These are phyloP conservation scores for Solanum medicagineum DNA, from an alignment of 257 asterid species.

Conservation along the genomic window DNA sequence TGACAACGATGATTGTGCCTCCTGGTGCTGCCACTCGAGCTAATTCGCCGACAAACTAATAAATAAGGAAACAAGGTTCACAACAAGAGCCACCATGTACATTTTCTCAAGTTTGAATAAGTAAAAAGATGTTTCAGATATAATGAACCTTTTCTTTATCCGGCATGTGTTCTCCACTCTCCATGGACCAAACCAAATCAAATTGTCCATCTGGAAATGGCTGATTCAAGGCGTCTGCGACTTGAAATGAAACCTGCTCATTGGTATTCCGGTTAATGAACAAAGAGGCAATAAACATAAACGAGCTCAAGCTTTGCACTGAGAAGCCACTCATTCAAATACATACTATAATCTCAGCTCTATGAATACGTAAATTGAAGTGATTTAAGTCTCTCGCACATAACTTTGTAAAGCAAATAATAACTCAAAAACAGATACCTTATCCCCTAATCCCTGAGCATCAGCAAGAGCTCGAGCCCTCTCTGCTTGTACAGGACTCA, in stretches of 20 bases:
- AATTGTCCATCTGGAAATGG: slow-evolving; percentile 83
- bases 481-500: slow-evolving; percentile 95
- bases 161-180: slow-evolving; percentile 99
- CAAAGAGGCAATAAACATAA: background rate
- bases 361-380: background rate
- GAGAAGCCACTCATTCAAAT: background rate
- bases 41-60: slow-evolving; percentile 77
- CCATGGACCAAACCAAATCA: slow-evolving; percentile 98
- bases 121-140: background rate
- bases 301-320: background rate
- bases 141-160: slow-evolving; percentile 66
- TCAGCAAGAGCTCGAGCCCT: slow-evolving; percentile 83
- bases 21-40: slow-evolving; percentile 96
- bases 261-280: background rate
- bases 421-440: slow-evolving; percentile 19
- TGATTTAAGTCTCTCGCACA: background rate
- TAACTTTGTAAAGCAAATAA: background rate
- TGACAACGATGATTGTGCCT: slow-evolving; percentile 76
- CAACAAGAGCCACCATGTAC: background rate
- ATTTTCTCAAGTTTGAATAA: background rate
- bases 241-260: slow-evolving; percentile 73
- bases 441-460: slow-evolving; percentile 58
- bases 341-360: background rate
- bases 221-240: slow-evolving; percentile 91
- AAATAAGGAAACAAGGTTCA: background rate